Percentiles rank a stretch among this genome's conserved stretches.
These are phyloP conservation scores for Calonectria montana DNA, from an alignment of 2,329 filamentous ascomycete genomes.

Conservation along the genomic window DNA sequence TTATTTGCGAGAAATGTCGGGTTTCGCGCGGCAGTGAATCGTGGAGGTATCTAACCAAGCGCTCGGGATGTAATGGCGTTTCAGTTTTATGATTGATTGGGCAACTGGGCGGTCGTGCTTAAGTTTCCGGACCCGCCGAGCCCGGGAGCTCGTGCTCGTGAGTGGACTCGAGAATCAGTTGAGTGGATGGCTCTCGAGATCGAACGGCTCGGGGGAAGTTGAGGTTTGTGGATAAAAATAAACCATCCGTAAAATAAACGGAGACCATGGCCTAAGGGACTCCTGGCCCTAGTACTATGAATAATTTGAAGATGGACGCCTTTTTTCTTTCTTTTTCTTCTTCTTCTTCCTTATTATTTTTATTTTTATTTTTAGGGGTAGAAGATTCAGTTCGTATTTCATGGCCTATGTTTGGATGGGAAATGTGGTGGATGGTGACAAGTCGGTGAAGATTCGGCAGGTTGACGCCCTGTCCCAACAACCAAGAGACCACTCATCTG, in stretches of 20 bases:
- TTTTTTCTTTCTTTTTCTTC: too few species aligned
- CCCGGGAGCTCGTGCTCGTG: background rate
- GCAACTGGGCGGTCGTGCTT: background rate
- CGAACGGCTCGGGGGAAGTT: too few species aligned
- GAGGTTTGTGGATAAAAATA: background rate
- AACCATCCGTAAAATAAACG: background rate
- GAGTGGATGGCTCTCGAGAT: background rate
- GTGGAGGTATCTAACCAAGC: background rate
- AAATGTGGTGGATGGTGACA: slow-evolving; percentile 21
- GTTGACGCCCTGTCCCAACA: slow-evolving; percentile 13
- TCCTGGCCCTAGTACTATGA: too few species aligned
- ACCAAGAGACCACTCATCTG: background rate
- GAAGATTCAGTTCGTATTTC: background rate
- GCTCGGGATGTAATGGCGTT: slow-evolving; percentile 10
- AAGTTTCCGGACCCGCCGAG: background rate
- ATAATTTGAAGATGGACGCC: too few species aligned
- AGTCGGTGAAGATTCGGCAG: slow-evolving; percentile 38
- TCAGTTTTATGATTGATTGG: slow-evolving; percentile 6
- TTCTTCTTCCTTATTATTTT: too few species aligned
- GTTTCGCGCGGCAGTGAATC: background rate
- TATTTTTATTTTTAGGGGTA: too few species aligned
- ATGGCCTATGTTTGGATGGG: background rate
- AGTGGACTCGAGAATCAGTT: background rate
- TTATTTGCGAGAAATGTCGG: background rate
- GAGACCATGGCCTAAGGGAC: background rate